Evolutionary conservation across 306 rosid genomes (phyloP), one percentile per base, ranked within the genome.

Genomic region (Lathyrus aphaca): DNA sequence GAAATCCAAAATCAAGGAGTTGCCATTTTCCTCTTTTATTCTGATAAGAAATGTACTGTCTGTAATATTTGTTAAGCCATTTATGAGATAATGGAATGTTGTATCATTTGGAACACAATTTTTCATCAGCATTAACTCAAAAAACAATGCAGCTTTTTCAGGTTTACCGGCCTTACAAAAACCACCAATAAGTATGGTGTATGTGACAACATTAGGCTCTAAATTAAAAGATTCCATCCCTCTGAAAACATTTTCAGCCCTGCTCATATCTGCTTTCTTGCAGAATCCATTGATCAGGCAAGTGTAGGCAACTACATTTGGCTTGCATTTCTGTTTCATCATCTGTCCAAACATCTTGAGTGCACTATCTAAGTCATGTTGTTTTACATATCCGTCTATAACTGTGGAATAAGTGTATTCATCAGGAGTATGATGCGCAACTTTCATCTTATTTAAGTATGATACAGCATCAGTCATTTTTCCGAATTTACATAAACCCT

Each of bases 401-500:
- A 92, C 51, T 5, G 96, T 92, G 57, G 94, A 87, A 74, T 84
- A 89, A 27, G 96, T 86, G 74, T 84, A 92, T 60, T 78, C 86
- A 78, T 89, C 92, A 10, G 95, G 91, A 69, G 58, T 44, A 50
- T 76, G 83, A 72, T n/a, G 72, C 10, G 7, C 77, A 53, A 53
- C 68, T 69, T 76, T 78, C 92, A 87, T 80, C 77, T 85, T 80
- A 57, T 73, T 66, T 30, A 84, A 46, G 77, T 83, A 86, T 21
- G 82, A 74, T 9, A 86, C 46, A 64, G 96, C 96, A 71, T 89
- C 82, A 15, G 51, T 69, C 87, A 92, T 87, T 85, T 66, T 80
- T 59, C 96, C 92, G n/a, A 77, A 75, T 86, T 81, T 92, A 80
- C 95, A 92, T 59, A 82, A 86, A 72, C 96, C 95, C 78, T 89